These are phyloP conservation scores for Biscogniauxia mediterranea DNA, from an alignment of 2,329 filamentous ascomycete genomes.

Conservation along the genomic window DNA sequence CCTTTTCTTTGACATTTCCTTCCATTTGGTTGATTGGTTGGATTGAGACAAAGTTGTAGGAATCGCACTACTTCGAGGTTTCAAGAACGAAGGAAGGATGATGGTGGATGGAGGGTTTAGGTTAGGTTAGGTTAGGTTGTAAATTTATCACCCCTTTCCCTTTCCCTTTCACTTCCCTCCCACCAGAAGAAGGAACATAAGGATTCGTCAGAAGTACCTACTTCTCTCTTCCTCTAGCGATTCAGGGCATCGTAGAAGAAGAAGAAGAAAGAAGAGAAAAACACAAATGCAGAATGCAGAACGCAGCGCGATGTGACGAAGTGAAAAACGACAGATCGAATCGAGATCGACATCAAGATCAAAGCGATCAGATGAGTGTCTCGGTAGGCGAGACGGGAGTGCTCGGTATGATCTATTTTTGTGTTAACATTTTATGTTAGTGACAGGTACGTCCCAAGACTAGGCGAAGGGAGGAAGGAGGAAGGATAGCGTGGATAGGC, in stretches of 20 bases:
- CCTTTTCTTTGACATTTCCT: too few relatives aligned
- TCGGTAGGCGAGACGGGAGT: constrained; percentile 20
- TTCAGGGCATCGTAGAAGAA: neutral
- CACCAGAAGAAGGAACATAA: too few relatives aligned
- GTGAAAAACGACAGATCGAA: neutral
- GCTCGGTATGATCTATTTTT: constrained; percentile 17
- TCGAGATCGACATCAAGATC: neutral
- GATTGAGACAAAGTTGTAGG: too few relatives aligned
- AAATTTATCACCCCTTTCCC: too few relatives aligned
- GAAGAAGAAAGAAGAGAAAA: neutral
- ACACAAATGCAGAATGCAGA: neutral
- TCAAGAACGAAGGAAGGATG: too few relatives aligned
- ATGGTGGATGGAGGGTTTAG: too few relatives aligned
- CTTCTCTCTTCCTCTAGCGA: neutral
- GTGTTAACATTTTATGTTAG: too few relatives aligned
- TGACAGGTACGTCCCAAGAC: too few relatives aligned
- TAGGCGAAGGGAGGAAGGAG: constrained; percentile 1
- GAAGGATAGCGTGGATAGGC: constrained; percentile 3
- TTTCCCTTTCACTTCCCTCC: too few relatives aligned
- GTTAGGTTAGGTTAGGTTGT: too few relatives aligned
- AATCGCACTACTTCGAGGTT: too few relatives aligned
- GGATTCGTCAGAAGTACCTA: neutral
- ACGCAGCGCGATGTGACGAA: neutral
- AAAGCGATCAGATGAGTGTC: constrained; percentile 21
- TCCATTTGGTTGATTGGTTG: too few relatives aligned